Percentiles rank a stretch among this genome's conserved stretches.
These are phyloP conservation scores for Pseudonectria buxi DNA, from an alignment of 2,329 filamentous ascomycete species.

Conservation along the genomic window DNA sequence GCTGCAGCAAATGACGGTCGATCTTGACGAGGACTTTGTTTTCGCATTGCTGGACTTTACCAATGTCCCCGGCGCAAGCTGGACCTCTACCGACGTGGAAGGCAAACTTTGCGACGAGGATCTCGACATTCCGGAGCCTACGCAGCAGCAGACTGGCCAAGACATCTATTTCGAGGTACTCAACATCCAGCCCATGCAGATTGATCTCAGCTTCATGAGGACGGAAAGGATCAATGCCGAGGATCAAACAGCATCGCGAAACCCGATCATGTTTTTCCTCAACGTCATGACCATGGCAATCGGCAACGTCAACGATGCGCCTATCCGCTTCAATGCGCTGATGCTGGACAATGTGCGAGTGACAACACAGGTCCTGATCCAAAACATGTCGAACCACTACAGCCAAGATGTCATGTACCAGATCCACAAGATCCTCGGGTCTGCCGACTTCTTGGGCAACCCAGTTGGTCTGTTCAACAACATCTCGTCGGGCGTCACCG, in stretches of 20 bases:
- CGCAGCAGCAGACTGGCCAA: slow-evolving; percentile 73
- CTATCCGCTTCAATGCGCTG: slow-evolving; percentile 84
- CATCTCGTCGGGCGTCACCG: slow-evolving; percentile 90
- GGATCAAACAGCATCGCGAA: slow-evolving; percentile 82
- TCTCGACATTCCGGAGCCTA: slow-evolving; percentile 87
- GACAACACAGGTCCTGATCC: slow-evolving; percentile 73
- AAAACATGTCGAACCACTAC: slow-evolving; percentile 89
- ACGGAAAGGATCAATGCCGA: slow-evolving; percentile 96
- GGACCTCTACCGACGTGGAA: slow-evolving; percentile 61
- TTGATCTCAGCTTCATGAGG: slow-evolving; percentile 93
- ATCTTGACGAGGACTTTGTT: slow-evolving; percentile 97
- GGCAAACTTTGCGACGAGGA: slow-evolving; percentile 84
- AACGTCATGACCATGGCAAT: slow-evolving; percentile 99
- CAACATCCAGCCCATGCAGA: slow-evolving; percentile 96
- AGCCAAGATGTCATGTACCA: slow-evolving; percentile 94
- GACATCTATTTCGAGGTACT: slow-evolving; percentile 98
- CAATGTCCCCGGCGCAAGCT: slow-evolving; percentile 84
- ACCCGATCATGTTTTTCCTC: slow-evolving; percentile 97
- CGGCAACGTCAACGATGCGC: slow-evolving; percentile 97
- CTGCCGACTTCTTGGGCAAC: slow-evolving; percentile 94
- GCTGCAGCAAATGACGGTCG: slow-evolving; percentile 95
- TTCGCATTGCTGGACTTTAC: slow-evolving; percentile 93
- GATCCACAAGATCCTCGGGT: slow-evolving; percentile 94
- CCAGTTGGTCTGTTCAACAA: slow-evolving; percentile 98
- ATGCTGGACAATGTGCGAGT: slow-evolving; percentile 94